phyloP scores from a whole-genome alignment of 2,329 filamentous ascomycete genomes.

The Hypomyces perniciosus region DNA sequence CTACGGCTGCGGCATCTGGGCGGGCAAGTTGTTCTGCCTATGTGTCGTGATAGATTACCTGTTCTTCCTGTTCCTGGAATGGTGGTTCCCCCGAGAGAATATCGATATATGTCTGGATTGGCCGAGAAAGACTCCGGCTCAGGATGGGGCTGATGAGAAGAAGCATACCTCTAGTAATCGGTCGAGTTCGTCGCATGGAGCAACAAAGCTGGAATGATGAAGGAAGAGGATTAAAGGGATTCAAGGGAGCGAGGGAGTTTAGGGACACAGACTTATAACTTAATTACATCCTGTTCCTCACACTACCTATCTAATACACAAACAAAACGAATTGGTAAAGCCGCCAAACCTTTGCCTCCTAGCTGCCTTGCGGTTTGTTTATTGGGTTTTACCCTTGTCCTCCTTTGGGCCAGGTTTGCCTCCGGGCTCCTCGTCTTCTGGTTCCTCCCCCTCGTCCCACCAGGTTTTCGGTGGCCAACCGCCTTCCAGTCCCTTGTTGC shows the following conservation, averaged over 20 bases:
- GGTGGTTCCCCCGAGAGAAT: conserved; percentile 73
- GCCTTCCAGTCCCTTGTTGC: no score
- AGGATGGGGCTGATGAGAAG: conserved; percentile 24
- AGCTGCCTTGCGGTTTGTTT: no score
- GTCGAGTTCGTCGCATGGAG: conserved; percentile 28
- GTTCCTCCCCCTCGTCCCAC: no score
- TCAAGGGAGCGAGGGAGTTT: not conserved
- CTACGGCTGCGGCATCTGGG: conserved; percentile 97
- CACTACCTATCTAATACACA: no score
- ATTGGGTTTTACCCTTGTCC: no score
- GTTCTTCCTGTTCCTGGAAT: conserved; percentile 80
- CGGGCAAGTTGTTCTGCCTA: conserved; percentile 92
- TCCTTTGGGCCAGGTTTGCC: no score
- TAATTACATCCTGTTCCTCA: no score
- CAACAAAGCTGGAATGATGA: conserved; percentile 19
- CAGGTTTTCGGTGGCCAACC: no score
- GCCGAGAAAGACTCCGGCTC: conserved; percentile 63
- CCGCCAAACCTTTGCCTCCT: no score
- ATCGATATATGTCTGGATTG: conserved; percentile 90
- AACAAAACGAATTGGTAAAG: no score
- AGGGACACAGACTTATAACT: no score
- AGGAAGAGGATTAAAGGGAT: not conserved
- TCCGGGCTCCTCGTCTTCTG: no score
- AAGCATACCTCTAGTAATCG: conserved; percentile 25
- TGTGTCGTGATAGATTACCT: conserved; percentile 93